These are phyloP conservation scores for Vitis hybrid DNA, from an alignment of 177 flowering plant genomes.

Conservation along the genomic window DNA sequence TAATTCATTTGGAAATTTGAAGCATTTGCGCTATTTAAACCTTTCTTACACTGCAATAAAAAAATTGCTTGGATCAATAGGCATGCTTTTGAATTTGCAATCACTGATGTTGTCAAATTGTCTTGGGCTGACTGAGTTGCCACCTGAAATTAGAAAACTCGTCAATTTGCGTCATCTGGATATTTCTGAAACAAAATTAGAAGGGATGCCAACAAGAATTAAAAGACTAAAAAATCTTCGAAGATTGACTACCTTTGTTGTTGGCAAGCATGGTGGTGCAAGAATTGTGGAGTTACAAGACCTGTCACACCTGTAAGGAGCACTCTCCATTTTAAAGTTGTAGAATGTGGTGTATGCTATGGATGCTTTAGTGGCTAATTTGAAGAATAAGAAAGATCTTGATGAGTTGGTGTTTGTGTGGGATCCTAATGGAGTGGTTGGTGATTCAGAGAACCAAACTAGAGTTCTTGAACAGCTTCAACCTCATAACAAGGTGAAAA, in stretches of 20 bases:
- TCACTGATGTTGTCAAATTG: constrained; percentile 28
- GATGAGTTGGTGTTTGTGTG: constrained; percentile 14
- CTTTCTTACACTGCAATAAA: constrained; percentile 23
- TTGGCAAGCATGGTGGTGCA: constrained; percentile 1
- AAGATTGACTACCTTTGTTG: neutral
- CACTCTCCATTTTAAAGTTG: constrained; percentile 15
- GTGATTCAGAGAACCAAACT: neutral
- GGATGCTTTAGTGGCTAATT: constrained; percentile 24
- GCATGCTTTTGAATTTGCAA: constrained; percentile 28
- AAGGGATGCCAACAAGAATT: constrained; percentile 11
- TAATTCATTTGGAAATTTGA: constrained; percentile 27
- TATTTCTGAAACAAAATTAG: constrained; percentile 1
- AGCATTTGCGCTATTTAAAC: constrained; percentile 30
- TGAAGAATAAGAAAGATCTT: constrained; percentile 15
- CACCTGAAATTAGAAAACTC: constrained; percentile 7
- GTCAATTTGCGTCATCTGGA: constrained; percentile 16
- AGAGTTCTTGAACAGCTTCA: constrained; percentile 13
- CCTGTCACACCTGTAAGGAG: constrained; percentile 12
- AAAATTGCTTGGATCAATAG: constrained; percentile 22
- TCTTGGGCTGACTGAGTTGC: constrained; percentile 14
- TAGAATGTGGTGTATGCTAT: constrained; percentile 14
- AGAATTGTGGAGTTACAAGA: constrained; percentile 12
- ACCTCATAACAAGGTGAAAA: constrained; percentile 13
- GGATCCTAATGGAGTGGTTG: neutral
- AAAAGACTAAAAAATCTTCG: constrained; percentile 14